Conservation (phyloP, 257 asterid genomes). For the Nicotiana knightiana region DNA sequence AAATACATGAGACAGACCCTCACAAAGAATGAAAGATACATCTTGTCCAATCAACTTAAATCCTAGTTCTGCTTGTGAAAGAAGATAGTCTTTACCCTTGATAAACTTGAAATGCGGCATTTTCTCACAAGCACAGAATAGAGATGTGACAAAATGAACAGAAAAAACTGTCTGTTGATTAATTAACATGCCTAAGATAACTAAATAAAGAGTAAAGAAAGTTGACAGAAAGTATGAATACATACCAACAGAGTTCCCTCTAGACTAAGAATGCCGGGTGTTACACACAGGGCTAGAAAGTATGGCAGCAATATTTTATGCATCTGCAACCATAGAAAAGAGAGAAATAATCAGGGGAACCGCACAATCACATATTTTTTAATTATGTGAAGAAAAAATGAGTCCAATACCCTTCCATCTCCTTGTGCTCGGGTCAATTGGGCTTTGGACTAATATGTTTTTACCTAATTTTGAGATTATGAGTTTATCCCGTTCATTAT, state of each 20-base stretch:
- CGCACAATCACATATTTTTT: not conserved
- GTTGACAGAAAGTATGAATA: not conserved
- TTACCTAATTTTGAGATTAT: not conserved
- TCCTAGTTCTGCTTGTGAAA: not conserved
- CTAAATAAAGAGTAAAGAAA: not conserved
- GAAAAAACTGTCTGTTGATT: not conserved
- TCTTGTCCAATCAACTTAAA: not conserved
- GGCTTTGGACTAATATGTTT: not conserved
- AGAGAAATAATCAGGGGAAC: not conserved
- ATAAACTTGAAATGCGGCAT: not conserved
- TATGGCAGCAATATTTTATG: constrained; percentile 86
- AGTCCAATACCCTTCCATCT: not conserved
- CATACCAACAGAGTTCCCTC: constrained; percentile 91
- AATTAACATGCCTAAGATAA: not conserved
- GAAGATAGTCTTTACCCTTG: not conserved
- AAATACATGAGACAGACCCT: not conserved
- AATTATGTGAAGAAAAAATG: not conserved
- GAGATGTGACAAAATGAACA: not conserved
- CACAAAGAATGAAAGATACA: not conserved
- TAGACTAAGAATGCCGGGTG: constrained; percentile 89
- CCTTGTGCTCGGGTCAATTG: not conserved
- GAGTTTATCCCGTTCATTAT: not conserved
- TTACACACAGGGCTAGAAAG: constrained; percentile 67
- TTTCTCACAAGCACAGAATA: not conserved
- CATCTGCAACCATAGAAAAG: constrained; percentile 53